phyloP scores from a whole-genome alignment of 495 filamentous ascomycete genomes.

The Ascodesmis nigricans region DNA sequence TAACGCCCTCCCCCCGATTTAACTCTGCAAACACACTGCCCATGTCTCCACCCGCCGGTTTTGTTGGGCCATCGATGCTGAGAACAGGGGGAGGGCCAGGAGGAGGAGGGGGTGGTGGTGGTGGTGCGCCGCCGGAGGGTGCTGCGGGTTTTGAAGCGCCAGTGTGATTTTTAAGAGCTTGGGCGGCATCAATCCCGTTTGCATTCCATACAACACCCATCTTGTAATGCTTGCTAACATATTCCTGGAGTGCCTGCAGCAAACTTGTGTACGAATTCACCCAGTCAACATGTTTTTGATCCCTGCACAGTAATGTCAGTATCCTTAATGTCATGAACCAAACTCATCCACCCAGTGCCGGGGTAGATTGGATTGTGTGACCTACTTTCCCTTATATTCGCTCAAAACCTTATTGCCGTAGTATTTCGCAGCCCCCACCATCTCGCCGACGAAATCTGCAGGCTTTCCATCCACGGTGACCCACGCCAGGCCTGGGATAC shows the following conservation, averaged over 20 bases:
- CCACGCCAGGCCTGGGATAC: conserved; percentile 70
- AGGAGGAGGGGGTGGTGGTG: conserved; percentile 62
- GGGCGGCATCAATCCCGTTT: conserved; percentile 49
- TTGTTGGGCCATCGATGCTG: conserved; percentile 12
- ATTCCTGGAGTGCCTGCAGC: conserved; percentile 56
- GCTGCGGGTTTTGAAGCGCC: conserved; percentile 35
- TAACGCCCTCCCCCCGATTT: conserved; percentile 71
- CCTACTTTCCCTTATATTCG: conserved; percentile 76
- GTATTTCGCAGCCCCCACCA: conserved; percentile 58
- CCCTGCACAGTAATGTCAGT: too few species aligned
- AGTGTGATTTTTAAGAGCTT: conserved; percentile 35
- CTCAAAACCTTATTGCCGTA: conserved; percentile 80
- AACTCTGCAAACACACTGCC: conserved; percentile 72
- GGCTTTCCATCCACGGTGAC: conserved; percentile 59
- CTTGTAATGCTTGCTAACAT: conserved; percentile 58
- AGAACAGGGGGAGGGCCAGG: conserved; percentile 28
- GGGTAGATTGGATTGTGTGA: not conserved
- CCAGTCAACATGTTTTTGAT: conserved; percentile 62
- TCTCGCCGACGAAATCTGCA: conserved; percentile 56
- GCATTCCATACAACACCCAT: conserved; percentile 75
- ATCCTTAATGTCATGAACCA: too few species aligned
- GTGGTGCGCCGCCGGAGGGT: conserved; percentile 27
- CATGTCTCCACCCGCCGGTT: conserved; percentile 34
- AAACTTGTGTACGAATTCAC: conserved; percentile 71
- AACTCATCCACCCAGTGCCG: too few species aligned